Evolutionary conservation across 1,139 yeast species (phyloP), one percentile per base, ranked within the genome.

Genomic region (Ogataea hybrid): DNA sequence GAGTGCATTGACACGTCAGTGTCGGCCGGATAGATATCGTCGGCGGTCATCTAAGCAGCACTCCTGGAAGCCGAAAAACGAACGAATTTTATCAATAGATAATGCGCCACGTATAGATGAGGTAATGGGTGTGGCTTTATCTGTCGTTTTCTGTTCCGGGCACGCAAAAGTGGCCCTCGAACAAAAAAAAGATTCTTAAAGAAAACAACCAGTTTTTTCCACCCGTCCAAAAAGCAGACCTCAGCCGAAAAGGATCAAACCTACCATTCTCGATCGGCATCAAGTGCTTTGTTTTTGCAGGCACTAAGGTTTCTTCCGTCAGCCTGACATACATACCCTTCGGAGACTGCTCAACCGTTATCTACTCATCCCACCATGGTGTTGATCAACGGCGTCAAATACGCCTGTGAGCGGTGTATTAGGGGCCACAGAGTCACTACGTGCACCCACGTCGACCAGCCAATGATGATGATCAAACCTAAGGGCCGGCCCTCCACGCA

Each of bases 401-500:
- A 89, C 65, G 97, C 98, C 46, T 90, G 98, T 63, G 96, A 86
- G 63, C 71, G 97, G 52, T 92, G 98, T 65, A 89, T 92, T 42
- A 75, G 98, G 51, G 98, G 98, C 39, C 97, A 92, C 60, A 71
- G 97, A 44, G 97, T 90, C 30, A 85, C 97, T 2, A 80, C 95
- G 5, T 92, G 98, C 64, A 81, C 84, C 40, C 98, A 92, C 62
- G 81, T 92, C 1, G 96, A 92, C 54, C 88, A 85, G 59, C 95
- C 95, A 3, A 68, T 92, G 51, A 83, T 87, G 59, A 84, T 84
- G 87, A 90, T 92, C 62, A 90, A 90, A 61, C 96, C 96, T 10
- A 92, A 90, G 61, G 98, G 98, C 4, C 72, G 98, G 42, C 98
- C 98, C 1, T 81, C 96, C 0, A 82, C 96, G 3, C 96, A 89